phyloP scores from a whole-genome alignment of 495 filamentous ascomycete genomes.

The Trichoderma virens region DNA sequence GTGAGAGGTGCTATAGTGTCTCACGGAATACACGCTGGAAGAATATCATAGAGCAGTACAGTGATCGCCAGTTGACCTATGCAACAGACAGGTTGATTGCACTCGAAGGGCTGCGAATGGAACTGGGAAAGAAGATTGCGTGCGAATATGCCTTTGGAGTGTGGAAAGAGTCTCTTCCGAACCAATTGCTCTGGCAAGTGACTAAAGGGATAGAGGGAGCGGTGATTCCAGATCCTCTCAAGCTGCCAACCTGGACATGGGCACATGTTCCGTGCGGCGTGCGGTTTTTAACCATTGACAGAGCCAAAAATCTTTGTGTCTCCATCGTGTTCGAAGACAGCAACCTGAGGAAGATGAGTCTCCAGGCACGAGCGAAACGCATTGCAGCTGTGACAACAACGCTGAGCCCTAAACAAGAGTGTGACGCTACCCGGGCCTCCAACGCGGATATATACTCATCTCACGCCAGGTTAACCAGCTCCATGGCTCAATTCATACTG shows the following conservation, averaged over 20 bases:
- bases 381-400: not conserved
- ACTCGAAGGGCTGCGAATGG: not conserved
- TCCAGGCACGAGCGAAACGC: not conserved
- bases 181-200: not conserved
- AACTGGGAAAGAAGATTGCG: not conserved
- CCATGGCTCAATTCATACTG: not conserved
- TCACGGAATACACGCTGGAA: slow-evolving; percentile 4
- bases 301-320: not conserved
- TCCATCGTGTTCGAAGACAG: not conserved
- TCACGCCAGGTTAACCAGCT: not conserved
- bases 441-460: not conserved
- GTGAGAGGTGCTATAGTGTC: not conserved
- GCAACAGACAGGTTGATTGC: not conserved
- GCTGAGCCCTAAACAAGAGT: not conserved
- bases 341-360: not conserved
- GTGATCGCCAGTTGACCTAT: not conserved
- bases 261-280: not conserved
- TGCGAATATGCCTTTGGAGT: slow-evolving; percentile 5
- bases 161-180: slow-evolving; percentile 3
- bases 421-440: not conserved
- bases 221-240: not conserved
- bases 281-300: not conserved
- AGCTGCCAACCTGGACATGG: not conserved
- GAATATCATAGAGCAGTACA: slow-evolving; percentile 3
- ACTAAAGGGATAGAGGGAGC: not conserved